Evolutionary conservation across 2,329 filamentous ascomycete species (phyloP), one percentile per base, ranked within the genome.

Genomic region (Cercospora sp.): DNA sequence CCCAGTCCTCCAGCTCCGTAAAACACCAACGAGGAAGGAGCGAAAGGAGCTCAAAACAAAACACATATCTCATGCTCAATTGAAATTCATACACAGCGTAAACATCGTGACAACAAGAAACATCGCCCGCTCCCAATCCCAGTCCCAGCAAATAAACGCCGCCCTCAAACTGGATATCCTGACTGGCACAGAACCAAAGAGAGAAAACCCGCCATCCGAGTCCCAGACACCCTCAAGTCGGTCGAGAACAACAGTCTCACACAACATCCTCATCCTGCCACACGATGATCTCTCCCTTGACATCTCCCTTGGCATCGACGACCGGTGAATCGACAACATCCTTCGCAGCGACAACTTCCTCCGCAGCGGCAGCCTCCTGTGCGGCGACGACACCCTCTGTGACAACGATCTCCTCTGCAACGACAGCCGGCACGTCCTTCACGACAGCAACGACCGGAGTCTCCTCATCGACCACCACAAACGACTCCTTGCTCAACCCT

Each of bases 401-500:
- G 21, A 21, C 21, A 21, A 21, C 21, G 21, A 21, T 21, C 12
- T 51, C 28, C n/a, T 59, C 57, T 18, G n/a, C 43, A 21, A 49
- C 43, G 26, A 64, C 30, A 26, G 40, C 49, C 13, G 49, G 61
- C 28, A 67, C 65, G 9, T 32, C 55, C 61, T 65, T 67, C 53
- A 32, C 55, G 34, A 32, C 57, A 59, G 66, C 66, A 63, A 72
- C 72, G 0, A 67, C 66, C 3, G 26, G 4, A 28, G 26, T 40
- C 37, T 53, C 66, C 13, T 72, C 70, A 21, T 68, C 66, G 16
- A 78, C 70, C 26, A 78, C 63, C 49, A 78, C 73, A 70, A 75
- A 68, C 18, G 75, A 74, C 34, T 77, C 75, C 68, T 75, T 76
- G 28, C 71, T 70, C 7, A 79, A 62, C 12, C 78, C 78, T 60